These are phyloP conservation scores for Paraphaeosphaeria minitans DNA, from an alignment of 2,329 filamentous ascomycete species.

Conservation along the genomic window DNA sequence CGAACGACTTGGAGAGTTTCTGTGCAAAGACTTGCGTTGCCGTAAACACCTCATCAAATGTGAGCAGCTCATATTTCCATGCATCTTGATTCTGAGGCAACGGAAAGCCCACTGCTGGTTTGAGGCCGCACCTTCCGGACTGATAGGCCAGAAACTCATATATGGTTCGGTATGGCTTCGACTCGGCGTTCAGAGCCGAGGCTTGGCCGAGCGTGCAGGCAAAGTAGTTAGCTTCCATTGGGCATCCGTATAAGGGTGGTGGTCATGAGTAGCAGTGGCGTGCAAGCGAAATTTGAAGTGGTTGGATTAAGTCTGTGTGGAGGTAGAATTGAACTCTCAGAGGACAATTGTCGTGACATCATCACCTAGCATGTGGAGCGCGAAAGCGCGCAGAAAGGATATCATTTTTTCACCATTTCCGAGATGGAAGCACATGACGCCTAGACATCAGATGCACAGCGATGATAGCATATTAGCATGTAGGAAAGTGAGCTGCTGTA, in stretches of 20 bases:
- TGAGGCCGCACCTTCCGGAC: constrained; percentile 45
- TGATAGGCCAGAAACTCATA: constrained; percentile 58
- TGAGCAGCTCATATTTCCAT: constrained; percentile 42
- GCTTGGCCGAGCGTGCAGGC: constrained; percentile 66
- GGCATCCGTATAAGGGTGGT: background rate
- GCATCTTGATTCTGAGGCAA: constrained; percentile 25
- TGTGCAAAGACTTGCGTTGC: constrained; percentile 46
- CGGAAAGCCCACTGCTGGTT: constrained; percentile 59
- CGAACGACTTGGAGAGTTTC: constrained; percentile 28
- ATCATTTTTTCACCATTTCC: no score
- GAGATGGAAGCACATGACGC: background rate
- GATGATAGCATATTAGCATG: background rate
- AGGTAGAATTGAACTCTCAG: constrained; percentile 2
- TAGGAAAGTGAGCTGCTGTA: background rate
- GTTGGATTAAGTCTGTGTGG: background rate
- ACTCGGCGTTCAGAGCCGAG: constrained; percentile 40
- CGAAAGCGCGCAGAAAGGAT: background rate
- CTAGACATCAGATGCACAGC: background rate
- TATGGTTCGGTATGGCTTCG: constrained; percentile 53
- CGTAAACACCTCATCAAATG: constrained; percentile 42
- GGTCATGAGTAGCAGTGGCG: background rate
- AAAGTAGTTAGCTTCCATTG: constrained; percentile 59
- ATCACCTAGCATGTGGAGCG: constrained; percentile 7
- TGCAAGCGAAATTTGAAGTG: constrained; percentile 2
- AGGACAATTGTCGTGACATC: constrained; percentile 8